phyloP scores from a whole-genome alignment of 2,329 filamentous ascomycete genomes.

The Xylaria multiplex region DNA sequence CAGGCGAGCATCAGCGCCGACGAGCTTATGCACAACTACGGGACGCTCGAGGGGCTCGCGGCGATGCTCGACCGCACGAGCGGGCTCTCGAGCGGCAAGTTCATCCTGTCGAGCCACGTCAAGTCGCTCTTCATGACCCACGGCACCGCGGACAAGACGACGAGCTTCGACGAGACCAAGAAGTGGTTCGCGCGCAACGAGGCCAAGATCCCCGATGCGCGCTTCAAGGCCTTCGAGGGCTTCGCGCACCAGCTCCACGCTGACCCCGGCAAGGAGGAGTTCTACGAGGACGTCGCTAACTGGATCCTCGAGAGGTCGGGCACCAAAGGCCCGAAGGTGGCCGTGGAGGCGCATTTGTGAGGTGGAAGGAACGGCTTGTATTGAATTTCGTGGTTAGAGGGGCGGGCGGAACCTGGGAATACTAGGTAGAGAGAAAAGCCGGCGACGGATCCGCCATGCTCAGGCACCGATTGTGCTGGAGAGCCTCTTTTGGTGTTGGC shows the following conservation, averaged over 20 bases:
- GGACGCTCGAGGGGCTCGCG: conserved; percentile 83
- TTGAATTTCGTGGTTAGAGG: no score
- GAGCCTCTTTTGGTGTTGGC: neutral
- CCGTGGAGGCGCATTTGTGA: conserved; percentile 41
- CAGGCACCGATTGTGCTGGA: neutral
- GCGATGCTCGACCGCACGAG: conserved; percentile 79
- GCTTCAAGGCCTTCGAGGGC: conserved; percentile 78
- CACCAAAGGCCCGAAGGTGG: conserved; percentile 15
- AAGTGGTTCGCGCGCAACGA: conserved; percentile 67
- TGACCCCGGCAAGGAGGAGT: conserved; percentile 65
- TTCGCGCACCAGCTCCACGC: conserved; percentile 80
- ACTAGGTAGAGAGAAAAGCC: neutral
- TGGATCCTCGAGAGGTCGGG: conserved; percentile 68
- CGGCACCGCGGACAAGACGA: conserved; percentile 78
- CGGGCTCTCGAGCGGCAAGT: conserved; percentile 66
- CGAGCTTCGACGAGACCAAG: conserved; percentile 72
- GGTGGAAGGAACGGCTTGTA: no score
- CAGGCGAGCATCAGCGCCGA: conserved; percentile 71
- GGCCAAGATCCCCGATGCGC: conserved; percentile 70
- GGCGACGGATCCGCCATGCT: neutral
- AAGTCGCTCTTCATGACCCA: conserved; percentile 77
- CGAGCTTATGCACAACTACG: conserved; percentile 80
- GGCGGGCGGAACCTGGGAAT: neutral
- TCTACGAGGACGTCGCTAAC: conserved; percentile 67
- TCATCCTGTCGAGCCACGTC: conserved; percentile 64